Percentiles rank a stretch among this genome's conserved stretches.
Evolutionary conservation across 2,329 filamentous ascomycete species (phyloP).

Genomic region (Aspergillus flavus): DNA sequence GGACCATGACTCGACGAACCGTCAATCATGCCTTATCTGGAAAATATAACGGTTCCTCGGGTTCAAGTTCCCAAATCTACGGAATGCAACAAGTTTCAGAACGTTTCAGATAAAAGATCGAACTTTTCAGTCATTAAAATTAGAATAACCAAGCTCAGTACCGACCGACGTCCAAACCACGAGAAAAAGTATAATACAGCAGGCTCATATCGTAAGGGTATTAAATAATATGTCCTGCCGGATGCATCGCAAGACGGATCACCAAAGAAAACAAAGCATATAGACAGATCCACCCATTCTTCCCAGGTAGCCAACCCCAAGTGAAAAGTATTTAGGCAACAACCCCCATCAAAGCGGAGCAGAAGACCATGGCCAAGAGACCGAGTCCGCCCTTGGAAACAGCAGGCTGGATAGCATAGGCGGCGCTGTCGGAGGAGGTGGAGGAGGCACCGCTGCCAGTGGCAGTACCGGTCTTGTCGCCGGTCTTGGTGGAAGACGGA

Average conservation of each 20-base stretch:
- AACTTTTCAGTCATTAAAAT: background rate
- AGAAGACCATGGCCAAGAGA: conserved; percentile 34
- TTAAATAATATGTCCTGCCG: background rate
- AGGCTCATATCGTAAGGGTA: background rate
- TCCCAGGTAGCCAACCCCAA: background rate
- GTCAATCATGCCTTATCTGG: background rate
- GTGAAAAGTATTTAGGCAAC: conserved; percentile 15
- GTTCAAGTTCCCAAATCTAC: background rate
- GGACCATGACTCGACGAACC: too few relatives aligned
- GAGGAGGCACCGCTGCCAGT: conserved; percentile 8
- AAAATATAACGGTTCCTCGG: background rate
- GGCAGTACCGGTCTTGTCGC: conserved; percentile 6
- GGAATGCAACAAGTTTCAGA: background rate
- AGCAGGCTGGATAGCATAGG: conserved; percentile 20
- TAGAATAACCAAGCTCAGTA: background rate
- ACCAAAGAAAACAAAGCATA: background rate
- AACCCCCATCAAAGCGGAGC: conserved; percentile 32
- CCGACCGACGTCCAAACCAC: background rate
- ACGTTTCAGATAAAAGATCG: background rate
- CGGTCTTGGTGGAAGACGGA: conserved; percentile 13
- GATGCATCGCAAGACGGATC: background rate
- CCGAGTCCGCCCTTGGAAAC: conserved; percentile 35
- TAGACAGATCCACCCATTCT: background rate
- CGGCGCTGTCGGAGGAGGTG: conserved; percentile 19
- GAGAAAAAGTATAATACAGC: background rate